phyloP scores from a whole-genome alignment of 768 basidiomycete genomes.

The Tylopilus vinaceipallidus region DNA sequence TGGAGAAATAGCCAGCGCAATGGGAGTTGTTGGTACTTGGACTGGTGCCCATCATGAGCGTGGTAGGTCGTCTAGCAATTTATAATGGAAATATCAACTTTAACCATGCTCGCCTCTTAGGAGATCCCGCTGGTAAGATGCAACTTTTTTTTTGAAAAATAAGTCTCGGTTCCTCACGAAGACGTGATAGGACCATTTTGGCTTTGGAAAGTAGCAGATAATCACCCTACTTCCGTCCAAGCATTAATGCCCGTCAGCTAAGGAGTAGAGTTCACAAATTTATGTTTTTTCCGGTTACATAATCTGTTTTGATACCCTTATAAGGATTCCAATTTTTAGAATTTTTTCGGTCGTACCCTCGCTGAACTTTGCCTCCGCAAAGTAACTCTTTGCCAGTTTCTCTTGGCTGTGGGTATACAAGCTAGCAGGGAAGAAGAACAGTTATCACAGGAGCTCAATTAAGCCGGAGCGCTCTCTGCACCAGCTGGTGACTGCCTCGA shows the following conservation, averaged over 20 bases:
- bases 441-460: slow-evolving; percentile 54
- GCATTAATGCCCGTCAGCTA: slow-evolving; percentile 1
- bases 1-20: slow-evolving; percentile 61
- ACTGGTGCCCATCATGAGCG: slow-evolving; percentile 58
- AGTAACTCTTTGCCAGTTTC: slow-evolving; percentile 55
- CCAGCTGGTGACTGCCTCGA: slow-evolving; percentile 35
- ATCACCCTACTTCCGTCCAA: slow-evolving; percentile 37
- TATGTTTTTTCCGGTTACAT: slow-evolving; percentile 13
- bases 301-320: slow-evolving; percentile 1
- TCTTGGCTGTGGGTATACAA: slow-evolving; percentile 52
- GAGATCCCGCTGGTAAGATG: slow-evolving; percentile 62
- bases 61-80: slow-evolving; percentile 33
- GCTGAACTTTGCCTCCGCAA: slow-evolving; percentile 31
- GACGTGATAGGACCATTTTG: slow-evolving; percentile 59
- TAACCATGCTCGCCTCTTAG: slow-evolving; percentile 27
- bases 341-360: slow-evolving; percentile 15
- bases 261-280: not conserved
- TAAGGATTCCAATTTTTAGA: not conserved
- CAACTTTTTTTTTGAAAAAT: not conserved
- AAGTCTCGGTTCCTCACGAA: not conserved
- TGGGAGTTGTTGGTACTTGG: slow-evolving; percentile 70
- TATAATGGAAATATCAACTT: not conserved
- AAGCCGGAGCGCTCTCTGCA: slow-evolving; percentile 73
- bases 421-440: slow-evolving; percentile 43
- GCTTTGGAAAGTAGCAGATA: slow-evolving; percentile 60